Conservation (phyloP, 495 filamentous ascomycete species). For the Xylaria scruposa region DNA sequence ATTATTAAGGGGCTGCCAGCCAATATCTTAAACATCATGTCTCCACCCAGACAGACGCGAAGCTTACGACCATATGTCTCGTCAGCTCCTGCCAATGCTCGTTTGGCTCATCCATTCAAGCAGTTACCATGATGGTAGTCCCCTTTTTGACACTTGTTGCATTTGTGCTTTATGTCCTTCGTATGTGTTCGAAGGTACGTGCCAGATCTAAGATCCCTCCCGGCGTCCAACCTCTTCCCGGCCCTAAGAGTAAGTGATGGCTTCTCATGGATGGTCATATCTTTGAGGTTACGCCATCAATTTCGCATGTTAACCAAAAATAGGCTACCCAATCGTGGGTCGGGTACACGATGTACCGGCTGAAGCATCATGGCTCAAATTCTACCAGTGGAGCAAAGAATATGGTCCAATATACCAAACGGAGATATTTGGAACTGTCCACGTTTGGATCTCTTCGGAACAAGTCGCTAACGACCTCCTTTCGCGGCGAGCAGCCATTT, state of each 20-base stretch:
- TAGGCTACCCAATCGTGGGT: conserved; percentile 61
- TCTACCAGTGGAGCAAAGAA: conserved; percentile 66
- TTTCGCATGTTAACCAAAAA: not conserved
- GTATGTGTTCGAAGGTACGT: conserved; percentile 21
- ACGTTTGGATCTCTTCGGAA: conserved; percentile 67
- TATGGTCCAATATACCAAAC: conserved; percentile 70
- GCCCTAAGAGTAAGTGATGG: conserved; percentile 40
- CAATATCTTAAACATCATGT: not conserved
- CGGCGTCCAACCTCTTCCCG: conserved; percentile 38
- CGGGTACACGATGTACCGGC: conserved; percentile 64
- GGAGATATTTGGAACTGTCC: conserved; percentile 60
- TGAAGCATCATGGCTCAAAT: conserved; percentile 60
- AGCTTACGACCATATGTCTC: conserved; percentile 7
- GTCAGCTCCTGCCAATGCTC: not conserved
- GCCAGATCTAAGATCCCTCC: conserved; percentile 32
- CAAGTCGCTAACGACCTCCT: conserved; percentile 65
- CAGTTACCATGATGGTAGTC: conserved; percentile 29
- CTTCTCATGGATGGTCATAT: not conserved
- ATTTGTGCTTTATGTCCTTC: conserved; percentile 29
- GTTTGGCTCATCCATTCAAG: not conserved
- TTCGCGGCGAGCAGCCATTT: conserved; percentile 63
- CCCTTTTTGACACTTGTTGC: conserved; percentile 27
- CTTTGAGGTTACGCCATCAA: not conserved
- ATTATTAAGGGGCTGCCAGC: conserved; percentile 1
- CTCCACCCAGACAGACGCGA: not conserved